phyloP scores from a whole-genome alignment of 2,329 filamentous ascomycete genomes.

The Calycina herbarum region DNA sequence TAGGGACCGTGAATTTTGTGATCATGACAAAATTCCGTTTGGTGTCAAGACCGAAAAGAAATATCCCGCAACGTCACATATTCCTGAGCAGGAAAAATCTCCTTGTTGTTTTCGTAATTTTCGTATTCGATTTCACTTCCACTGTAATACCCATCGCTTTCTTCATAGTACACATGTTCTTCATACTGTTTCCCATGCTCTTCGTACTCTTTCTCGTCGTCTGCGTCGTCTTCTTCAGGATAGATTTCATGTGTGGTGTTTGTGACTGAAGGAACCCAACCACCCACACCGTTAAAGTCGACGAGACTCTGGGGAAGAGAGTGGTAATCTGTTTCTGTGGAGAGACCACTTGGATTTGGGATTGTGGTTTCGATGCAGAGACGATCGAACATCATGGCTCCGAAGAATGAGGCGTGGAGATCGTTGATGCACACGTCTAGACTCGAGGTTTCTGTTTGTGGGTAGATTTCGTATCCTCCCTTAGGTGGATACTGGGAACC shows the following conservation, averaged over 20 bases:
- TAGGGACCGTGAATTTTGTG: not conserved
- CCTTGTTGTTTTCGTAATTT: not conserved
- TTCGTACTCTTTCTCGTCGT: not conserved
- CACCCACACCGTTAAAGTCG: slow-evolving; percentile 3
- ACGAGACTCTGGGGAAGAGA: not conserved
- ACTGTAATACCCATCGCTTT: slow-evolving; percentile 1
- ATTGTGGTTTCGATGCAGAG: not conserved
- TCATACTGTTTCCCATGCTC: not conserved
- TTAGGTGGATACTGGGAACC: not conserved
- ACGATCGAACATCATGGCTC: slow-evolving; percentile 4
- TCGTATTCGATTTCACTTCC: not conserved
- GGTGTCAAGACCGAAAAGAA: slow-evolving; percentile 1
- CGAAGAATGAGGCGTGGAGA: slow-evolving; percentile 5
- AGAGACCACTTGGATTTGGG: not conserved
- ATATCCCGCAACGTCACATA: not conserved
- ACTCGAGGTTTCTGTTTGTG: not conserved
- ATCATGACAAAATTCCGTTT: not conserved
- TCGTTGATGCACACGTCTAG: slow-evolving; percentile 2
- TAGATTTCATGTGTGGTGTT: not conserved
- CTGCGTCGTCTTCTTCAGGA: not conserved
- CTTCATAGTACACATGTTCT: not conserved
- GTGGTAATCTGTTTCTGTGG: not conserved
- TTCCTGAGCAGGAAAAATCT: not conserved
- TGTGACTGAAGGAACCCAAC: not conserved
- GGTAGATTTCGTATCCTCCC: slow-evolving; percentile 3